These are phyloP conservation scores for Gleditsia sinensis DNA, from an alignment of 306 rosid species.

Conservation along the genomic window DNA sequence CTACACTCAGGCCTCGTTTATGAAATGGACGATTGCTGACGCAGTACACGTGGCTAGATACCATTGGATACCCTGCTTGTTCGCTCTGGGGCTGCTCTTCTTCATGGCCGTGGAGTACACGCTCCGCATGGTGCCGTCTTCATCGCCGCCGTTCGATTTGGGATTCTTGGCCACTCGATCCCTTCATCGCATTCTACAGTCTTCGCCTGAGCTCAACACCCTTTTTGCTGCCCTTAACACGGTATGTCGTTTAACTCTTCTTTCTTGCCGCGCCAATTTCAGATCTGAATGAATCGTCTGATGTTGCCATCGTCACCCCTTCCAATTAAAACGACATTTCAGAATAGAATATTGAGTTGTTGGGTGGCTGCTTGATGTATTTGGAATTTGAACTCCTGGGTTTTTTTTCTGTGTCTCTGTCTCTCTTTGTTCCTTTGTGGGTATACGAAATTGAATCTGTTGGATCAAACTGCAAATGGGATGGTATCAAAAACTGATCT, in stretches of 20 bases:
- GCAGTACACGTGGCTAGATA: conserved; percentile 59
- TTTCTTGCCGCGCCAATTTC: not conserved
- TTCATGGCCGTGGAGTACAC: conserved; percentile 98
- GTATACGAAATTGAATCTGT: not conserved
- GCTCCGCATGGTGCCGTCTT: conserved; percentile 81
- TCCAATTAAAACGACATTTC: not conserved
- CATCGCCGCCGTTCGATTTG: conserved; percentile 83
- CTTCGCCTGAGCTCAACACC: conserved; percentile 70
- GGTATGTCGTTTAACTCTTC: conserved; percentile 36
- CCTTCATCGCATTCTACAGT: conserved; percentile 63
- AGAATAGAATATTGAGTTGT: not conserved
- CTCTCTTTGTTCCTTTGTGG: not conserved
- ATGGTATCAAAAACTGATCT: conserved; percentile 24
- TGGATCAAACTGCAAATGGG: conserved; percentile 22
- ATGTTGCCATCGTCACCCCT: not conserved
- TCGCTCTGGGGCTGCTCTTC: conserved; percentile 64
- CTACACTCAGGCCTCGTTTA: conserved; percentile 43
- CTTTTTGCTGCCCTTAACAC: conserved; percentile 74
- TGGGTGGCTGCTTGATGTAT: not conserved
- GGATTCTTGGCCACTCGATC: conserved; percentile 75
- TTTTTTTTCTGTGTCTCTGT: not conserved
- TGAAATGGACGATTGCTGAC: conserved; percentile 73
- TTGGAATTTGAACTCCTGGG: not conserved
- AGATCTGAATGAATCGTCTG: conserved; percentile 24
- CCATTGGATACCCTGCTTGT: conserved; percentile 85